Evolutionary conservation across 139 green algal species (phyloP).

Genomic region (Micractinium sp.): DNA sequence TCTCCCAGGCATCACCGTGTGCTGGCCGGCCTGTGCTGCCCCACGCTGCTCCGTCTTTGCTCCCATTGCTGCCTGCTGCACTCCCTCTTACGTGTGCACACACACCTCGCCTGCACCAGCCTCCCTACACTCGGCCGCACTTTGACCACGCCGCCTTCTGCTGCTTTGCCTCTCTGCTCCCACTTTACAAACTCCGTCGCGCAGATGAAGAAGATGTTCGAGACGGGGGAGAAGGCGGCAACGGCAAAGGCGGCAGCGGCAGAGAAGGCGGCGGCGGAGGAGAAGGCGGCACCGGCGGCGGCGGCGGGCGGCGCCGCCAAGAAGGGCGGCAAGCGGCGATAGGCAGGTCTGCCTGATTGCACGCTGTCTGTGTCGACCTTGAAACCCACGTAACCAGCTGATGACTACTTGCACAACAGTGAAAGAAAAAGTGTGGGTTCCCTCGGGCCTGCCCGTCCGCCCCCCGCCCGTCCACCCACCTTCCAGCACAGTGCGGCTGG

Average conservation of each 20-base stretch:
- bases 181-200: no score
- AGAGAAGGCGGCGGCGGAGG: neutral
- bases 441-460: no score
- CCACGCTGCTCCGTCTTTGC: neutral
- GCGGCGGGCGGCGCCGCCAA: neutral
- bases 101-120: no score
- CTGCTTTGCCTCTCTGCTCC: neutral
- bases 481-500: no score
- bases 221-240: constrained; percentile 1
- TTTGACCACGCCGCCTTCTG: no score
- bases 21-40: no score
- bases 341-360: no score
- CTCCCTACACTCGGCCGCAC: neutral
- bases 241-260: constrained; percentile 20
- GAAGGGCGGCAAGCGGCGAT: constrained; percentile 28
- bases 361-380: no score
- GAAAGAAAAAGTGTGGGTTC: no score
- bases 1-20: neutral
- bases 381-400: no score
- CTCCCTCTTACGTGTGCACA: neutral
- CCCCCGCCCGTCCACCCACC: no score
- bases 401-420: no score
- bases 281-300: neutral
- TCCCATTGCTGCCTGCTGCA: neutral
- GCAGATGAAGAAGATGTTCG: constrained; percentile 91